phyloP scores from a whole-genome alignment of 2,329 filamentous ascomycete species.

The Ophiosphaerella narmari region DNA sequence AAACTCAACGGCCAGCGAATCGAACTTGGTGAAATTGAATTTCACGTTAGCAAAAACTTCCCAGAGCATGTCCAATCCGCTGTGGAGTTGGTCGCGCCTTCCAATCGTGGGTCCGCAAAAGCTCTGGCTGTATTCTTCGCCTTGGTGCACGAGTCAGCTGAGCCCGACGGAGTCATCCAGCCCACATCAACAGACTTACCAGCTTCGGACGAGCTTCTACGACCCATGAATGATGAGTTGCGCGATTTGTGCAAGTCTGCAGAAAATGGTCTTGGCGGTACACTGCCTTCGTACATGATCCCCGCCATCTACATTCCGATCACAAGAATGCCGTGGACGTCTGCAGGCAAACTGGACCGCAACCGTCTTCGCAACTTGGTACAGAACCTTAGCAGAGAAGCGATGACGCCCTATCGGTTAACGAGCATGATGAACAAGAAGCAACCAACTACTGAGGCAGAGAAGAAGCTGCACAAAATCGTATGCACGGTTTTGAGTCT shows the following conservation, averaged over 20 bases:
- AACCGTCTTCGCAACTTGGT: slow-evolving; percentile 34
- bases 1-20: slow-evolving; percentile 39
- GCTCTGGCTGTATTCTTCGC: slow-evolving; percentile 41
- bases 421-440: slow-evolving; percentile 34
- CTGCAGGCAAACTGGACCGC: slow-evolving; percentile 40
- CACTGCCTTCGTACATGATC: slow-evolving; percentile 42
- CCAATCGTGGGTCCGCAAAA: slow-evolving; percentile 32
- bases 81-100: slow-evolving; percentile 39
- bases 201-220: slow-evolving; percentile 33
- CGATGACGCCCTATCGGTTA: slow-evolving; percentile 36
- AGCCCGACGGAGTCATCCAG: slow-evolving; percentile 14
- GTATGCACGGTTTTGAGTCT: slow-evolving; percentile 37
- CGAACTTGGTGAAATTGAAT: slow-evolving; percentile 36
- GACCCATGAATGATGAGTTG: slow-evolving; percentile 31
- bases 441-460: slow-evolving; percentile 28
- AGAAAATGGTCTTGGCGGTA: slow-evolving; percentile 34
- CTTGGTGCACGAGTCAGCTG: slow-evolving; percentile 12
- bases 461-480: slow-evolving; percentile 38
- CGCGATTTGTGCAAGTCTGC: slow-evolving; percentile 35
- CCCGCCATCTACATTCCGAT: slow-evolving; percentile 41
- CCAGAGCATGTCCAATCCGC: slow-evolving; percentile 38
- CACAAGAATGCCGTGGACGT: slow-evolving; percentile 38
- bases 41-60: slow-evolving; percentile 40
- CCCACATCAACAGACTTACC: slow-evolving; percentile 22
- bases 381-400: slow-evolving; percentile 34